phyloP scores from a whole-genome alignment of 2,329 filamentous ascomycete genomes.

The Botrytis byssoidea region DNA sequence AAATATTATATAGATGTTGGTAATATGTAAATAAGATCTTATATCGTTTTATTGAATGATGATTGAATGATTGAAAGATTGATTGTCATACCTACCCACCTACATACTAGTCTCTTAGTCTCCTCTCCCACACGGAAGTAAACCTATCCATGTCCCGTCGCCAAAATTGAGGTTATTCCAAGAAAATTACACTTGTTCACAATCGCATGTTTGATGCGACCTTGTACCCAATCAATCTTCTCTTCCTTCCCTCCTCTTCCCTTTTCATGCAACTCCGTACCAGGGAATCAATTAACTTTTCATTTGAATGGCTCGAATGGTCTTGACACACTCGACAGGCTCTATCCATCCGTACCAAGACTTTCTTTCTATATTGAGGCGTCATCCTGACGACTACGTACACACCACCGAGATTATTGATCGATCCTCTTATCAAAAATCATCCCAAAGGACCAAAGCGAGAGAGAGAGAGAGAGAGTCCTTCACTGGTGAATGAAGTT shows the following conservation, averaged over 20 bases:
- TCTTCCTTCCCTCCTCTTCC: neutral
- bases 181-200: neutral
- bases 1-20: no score
- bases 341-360: slow-evolving; percentile 5
- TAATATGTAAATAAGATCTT: neutral
- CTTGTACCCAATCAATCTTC: neutral
- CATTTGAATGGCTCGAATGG: no score
- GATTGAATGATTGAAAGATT: neutral
- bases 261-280: neutral
- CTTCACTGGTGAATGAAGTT: neutral
- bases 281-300: neutral
- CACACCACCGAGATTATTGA: neutral
- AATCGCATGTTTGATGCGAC: neutral
- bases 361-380: neutral
- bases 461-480: no score
- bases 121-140: neutral
- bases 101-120: neutral
- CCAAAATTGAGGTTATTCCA: neutral
- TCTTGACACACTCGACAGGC: neutral
- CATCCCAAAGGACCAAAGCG: no score
- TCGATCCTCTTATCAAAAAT: neutral
- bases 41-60: neutral
- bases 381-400: neutral
- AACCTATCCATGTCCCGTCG: neutral
- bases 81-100: neutral